phyloP scores from a whole-genome alignment of 2,329 filamentous ascomycete genomes.

The Trichophyton simii region DNA sequence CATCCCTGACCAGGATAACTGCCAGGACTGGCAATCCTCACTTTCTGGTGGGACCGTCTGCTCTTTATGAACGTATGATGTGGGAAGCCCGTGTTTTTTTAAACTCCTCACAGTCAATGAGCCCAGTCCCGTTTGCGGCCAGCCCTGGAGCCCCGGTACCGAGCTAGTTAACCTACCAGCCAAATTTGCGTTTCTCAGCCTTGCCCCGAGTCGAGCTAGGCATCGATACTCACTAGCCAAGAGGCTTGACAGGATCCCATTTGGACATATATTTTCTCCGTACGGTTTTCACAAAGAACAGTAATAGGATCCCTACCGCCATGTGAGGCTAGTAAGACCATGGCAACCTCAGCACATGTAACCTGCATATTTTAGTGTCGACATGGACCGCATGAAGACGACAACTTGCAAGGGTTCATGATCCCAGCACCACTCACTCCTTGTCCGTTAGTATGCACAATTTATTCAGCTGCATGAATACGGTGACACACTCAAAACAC shows the following conservation, averaged over 20 bases:
- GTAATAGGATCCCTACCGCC: neutral
- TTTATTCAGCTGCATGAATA: constrained; percentile 3
- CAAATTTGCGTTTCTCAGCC: neutral
- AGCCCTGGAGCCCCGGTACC: no score
- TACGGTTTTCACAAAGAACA: neutral
- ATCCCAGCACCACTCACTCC: neutral
- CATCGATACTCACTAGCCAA: no score
- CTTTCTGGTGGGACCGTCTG: no score
- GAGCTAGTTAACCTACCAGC: no score
- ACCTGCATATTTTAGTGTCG: neutral
- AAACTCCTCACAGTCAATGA: no score
- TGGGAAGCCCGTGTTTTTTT: no score
- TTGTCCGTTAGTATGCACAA: neutral
- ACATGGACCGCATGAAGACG: neutral
- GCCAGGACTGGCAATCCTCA: no score
- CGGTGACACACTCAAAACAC: neutral
- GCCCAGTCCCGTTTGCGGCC: no score
- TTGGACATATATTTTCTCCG: neutral
- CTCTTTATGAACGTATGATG: no score
- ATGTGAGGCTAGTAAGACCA: neutral
- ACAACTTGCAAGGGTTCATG: neutral
- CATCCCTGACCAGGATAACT: no score
- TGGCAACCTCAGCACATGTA: neutral
- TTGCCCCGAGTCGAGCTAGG: neutral
- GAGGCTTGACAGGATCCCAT: no score